Percentiles rank a stretch among this genome's conserved stretches.
Evolutionary conservation across 2,329 filamentous ascomycete genomes (phyloP).

Genomic region (Venturia nashicola): DNA sequence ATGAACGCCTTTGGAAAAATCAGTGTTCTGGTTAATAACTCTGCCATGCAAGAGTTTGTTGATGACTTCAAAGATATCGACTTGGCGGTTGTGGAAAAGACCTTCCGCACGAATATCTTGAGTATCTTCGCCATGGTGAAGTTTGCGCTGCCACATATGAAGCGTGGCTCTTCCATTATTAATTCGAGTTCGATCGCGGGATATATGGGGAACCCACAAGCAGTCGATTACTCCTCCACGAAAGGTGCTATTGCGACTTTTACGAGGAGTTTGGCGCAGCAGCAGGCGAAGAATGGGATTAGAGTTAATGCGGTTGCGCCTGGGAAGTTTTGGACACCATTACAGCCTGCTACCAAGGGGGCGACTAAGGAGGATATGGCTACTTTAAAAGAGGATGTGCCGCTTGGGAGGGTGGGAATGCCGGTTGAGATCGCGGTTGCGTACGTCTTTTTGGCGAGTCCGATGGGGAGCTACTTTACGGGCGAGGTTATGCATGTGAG

Average conservation of each 20-base stretch:
- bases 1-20: slow-evolving; percentile 32
- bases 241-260: slow-evolving; percentile 48
- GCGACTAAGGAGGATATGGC: slow-evolving; percentile 17
- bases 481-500: slow-evolving; percentile 13
- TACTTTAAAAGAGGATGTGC: slow-evolving; percentile 14
- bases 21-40: slow-evolving; percentile 45
- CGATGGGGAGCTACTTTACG: slow-evolving; percentile 17
- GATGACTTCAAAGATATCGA: slow-evolving; percentile 41
- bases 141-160: slow-evolving; percentile 43
- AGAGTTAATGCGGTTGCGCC: slow-evolving; percentile 33
- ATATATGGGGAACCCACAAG: slow-evolving; percentile 35
- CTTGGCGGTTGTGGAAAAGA: slow-evolving; percentile 41
- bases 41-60: slow-evolving; percentile 43
- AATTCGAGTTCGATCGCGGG: slow-evolving; percentile 44
- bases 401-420: slow-evolving; percentile 19
- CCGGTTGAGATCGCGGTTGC: slow-evolving; percentile 19
- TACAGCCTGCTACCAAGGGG: slow-evolving; percentile 28
- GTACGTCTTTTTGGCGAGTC: slow-evolving; percentile 18
- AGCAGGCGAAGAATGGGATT: slow-evolving; percentile 45
- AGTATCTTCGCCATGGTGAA: slow-evolving; percentile 50
- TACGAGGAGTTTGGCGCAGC: slow-evolving; percentile 39
- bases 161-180: slow-evolving; percentile 39
- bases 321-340: slow-evolving; percentile 26
- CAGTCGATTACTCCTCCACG: slow-evolving; percentile 43
- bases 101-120: slow-evolving; percentile 45